Base-by-base conservation (phyloP, 768 basidiomycete genomes). In the Pulveroboletus sp. region DNA sequence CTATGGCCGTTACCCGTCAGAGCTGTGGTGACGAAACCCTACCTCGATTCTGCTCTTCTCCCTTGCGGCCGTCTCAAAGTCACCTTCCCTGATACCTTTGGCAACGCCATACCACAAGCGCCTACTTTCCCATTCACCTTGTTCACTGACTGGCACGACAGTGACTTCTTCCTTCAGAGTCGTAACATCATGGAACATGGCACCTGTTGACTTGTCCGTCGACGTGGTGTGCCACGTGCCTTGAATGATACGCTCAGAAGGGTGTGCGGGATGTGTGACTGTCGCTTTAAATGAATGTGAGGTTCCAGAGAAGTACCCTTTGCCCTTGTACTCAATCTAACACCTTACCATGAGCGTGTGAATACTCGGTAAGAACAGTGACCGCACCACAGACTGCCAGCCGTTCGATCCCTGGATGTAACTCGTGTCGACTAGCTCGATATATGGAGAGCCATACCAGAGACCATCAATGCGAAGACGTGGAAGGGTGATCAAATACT, bases 1-100 rank as follows among this genome's bases (percentile, higher is more conserved):
- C 41, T n/a, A n/a, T 27, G 7, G 24, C 54, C 14, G 55, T 5
- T 2, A 35, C 6, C 30, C 40, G 4, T 11, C 11, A 2, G 7
- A 26, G 27, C 9, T 17, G 14, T 3, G 26, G 26, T 11, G 24
- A 8, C 11, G 26, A 18, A 33, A 31, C 1, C 68, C 70, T 51
- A 88, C 92, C 86, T 98, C 95, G 41, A 98, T 93, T 69, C 83
- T 78, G 41, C 76, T 78, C 82, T 99, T 97, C 65, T 93, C 95
- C 57, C 69, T 73, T 52, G 86, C 86, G 4, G 95, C 95, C n/a
- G 75, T 70, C 45, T 99, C 95, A 64, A 93, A 98, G 62, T 97
- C 91, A 12, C 90, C 89, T 50, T 85, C 86, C 48, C 86, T 72
- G 52, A 98, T 98, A 12, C 95, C 95, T 65, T 87, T 88, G 18